Evolutionary conservation across 306 rosid species (phyloP).

Genomic region (Casuarina equisetifolia): DNA sequence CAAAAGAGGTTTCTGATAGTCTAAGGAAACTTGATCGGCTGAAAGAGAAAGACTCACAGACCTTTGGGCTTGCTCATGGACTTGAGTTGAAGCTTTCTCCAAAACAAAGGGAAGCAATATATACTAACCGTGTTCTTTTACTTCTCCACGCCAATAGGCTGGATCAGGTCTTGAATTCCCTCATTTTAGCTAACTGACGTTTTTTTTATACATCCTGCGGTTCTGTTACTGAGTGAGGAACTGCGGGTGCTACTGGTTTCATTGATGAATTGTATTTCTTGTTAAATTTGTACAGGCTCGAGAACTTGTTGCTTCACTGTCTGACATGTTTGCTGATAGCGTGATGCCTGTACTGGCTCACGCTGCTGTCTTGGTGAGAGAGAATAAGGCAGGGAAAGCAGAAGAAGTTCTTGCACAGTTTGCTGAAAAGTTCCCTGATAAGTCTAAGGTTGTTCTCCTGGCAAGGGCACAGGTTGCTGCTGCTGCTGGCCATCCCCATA

Average conservation of each 20-base stretch:
- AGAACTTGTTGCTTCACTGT: constrained; percentile 76
- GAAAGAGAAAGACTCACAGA: constrained; percentile 72
- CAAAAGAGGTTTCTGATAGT: constrained; percentile 94
- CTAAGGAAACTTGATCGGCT: constrained; percentile 86
- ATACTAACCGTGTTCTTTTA: constrained; percentile 76
- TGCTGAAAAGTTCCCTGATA: constrained; percentile 79
- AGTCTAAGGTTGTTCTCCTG: constrained; percentile 62
- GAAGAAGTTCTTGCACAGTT: constrained; percentile 79
- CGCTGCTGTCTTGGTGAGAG: constrained; percentile 87
- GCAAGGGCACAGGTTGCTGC: constrained; percentile 97
- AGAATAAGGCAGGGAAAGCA: constrained; percentile 88
- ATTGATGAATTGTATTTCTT: neutral
- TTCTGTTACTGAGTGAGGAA: neutral
- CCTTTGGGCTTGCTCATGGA: constrained; percentile 66
- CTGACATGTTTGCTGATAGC: constrained; percentile 77
- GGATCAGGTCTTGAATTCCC: constrained; percentile 68
- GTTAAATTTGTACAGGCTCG: constrained; percentile 57
- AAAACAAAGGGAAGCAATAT: constrained; percentile 75
- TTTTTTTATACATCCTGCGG: constrained; percentile 5
- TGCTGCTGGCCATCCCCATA: constrained; percentile 79
- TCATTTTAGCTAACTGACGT: constrained; percentile 1
- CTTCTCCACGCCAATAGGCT: constrained; percentile 89
- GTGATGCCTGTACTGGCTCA: constrained; percentile 71
- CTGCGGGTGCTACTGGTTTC: constrained; percentile 16
- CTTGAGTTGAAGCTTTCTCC: constrained; percentile 73